Conservation (phyloP, 306 rosid species). For the Purshia tridentata region DNA sequence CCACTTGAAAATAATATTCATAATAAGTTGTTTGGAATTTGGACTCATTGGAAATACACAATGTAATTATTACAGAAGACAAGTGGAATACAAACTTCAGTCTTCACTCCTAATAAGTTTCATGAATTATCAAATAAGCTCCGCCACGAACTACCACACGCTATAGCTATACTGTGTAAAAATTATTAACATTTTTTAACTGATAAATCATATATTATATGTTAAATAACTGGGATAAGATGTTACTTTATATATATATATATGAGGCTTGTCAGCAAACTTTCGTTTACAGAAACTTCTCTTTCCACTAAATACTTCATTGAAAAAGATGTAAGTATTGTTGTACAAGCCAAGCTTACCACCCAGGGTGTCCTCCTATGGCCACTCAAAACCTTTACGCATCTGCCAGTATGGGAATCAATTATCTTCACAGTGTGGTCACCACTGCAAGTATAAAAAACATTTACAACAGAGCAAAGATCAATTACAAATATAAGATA, state of each 20-base stretch:
- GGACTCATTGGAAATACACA: neutral
- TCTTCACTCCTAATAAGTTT: neutral
- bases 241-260: neutral
- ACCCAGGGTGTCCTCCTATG: slow-evolving; percentile 99
- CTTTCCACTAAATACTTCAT: neutral
- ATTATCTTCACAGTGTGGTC: slow-evolving; percentile 94
- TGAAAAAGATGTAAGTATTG: slow-evolving; percentile 1
- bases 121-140: neutral
- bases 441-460: slow-evolving; percentile 57
- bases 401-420: slow-evolving; percentile 79
- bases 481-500: neutral
- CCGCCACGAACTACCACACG: neutral
- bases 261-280: neutral
- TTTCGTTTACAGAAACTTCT: neutral
- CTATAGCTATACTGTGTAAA: neutral
- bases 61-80: neutral
- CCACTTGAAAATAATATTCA: neutral
- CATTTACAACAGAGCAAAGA: neutral
- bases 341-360: slow-evolving; percentile 53
- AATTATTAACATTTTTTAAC: neutral
- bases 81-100: neutral
- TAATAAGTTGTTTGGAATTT: neutral
- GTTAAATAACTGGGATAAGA: neutral
- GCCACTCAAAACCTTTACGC: slow-evolving; percentile 78
- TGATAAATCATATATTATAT: neutral